Evolutionary conservation across 2,329 filamentous ascomycete species (phyloP), one percentile per base, ranked within the genome.

Genomic region (Nannizziopsis barbatae): DNA sequence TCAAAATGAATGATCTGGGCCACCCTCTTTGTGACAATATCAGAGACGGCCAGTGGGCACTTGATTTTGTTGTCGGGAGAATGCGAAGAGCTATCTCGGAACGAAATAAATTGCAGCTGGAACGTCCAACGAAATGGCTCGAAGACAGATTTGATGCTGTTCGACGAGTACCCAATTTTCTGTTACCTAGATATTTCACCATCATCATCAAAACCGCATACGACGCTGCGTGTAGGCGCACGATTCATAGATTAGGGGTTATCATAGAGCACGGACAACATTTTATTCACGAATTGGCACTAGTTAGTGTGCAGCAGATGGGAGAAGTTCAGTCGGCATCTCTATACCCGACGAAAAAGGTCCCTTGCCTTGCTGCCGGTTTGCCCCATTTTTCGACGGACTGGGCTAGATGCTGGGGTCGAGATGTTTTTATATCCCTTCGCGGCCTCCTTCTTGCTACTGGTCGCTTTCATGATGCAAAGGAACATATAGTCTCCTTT

Each of bases 321-420:
- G 90, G 92, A 5, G 80, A 84, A 52, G 86, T 95, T 58, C 86
- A 86, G 60, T 95, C 88, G 10, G 89, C 84, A 2, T 96, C 90
- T 0, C 71, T 98, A 9, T 95, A 87, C 76, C 90, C 92, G 0
- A 77, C 81, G 55, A 90, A 86, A 63, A 71, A 77, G 15, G 88
- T 95, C 0, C 86, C 90, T 1, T 90, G 84, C 42, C 75, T 98
- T 57, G 90, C 92, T 14, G 92, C 92, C 30, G 92, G 92, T 12
- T 71, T 98, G 41, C 92, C 92, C 32, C 92, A 98, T 66, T 98
- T 98, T 62, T 79, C 92, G 0, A 83, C 86, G 7, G 83, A 88
- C 58, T 98, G 92, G 89, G 89, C 90, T 43, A 79, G 92, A 58
- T 95, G 90, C 66, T 98, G 92, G 92, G 92, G 93, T 6, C 83